phyloP scores from a whole-genome alignment of 1,139 yeast genomes.

The Kurtzmaniella quercitrusa region DNA sequence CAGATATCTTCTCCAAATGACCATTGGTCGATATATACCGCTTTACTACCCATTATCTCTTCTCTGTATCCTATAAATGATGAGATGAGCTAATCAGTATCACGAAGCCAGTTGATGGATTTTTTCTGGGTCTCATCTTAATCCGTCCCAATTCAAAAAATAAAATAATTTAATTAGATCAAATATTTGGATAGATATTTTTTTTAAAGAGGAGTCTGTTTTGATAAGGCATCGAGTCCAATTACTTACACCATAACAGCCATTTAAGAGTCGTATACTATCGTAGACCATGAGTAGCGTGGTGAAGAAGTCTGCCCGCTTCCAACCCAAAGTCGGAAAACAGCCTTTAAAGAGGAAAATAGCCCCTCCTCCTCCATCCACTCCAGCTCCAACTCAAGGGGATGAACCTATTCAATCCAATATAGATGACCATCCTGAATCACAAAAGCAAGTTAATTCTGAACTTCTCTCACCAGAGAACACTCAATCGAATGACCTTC shows the following conservation, averaged over 20 bases:
- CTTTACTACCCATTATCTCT: conserved; percentile 13
- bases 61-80: neutral
- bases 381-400: conserved; percentile 12
- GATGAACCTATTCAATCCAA: neutral
- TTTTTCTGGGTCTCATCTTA: too few species aligned
- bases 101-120: too few species aligned
- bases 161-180: too few species aligned
- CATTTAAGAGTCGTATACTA: neutral
- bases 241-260: neutral
- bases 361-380: conserved; percentile 16
- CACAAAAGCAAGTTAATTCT: neutral
- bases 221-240: conserved; percentile 1
- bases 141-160: too few species aligned
- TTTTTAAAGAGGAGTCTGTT: neutral
- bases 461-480: neutral
- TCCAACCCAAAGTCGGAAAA: conserved; percentile 37
- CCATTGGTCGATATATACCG: conserved; percentile 16
- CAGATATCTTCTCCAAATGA: conserved; percentile 14
- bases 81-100: neutral
- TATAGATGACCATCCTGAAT: neutral
- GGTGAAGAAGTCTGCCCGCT: conserved; percentile 40
- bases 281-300: conserved; percentile 41
- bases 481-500: neutral
- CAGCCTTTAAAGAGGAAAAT: conserved; percentile 18
- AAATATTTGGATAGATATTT: neutral